Evolutionary conservation across 2,329 filamentous ascomycete species (phyloP).

Genomic region (Colletotrichum kahawae): DNA sequence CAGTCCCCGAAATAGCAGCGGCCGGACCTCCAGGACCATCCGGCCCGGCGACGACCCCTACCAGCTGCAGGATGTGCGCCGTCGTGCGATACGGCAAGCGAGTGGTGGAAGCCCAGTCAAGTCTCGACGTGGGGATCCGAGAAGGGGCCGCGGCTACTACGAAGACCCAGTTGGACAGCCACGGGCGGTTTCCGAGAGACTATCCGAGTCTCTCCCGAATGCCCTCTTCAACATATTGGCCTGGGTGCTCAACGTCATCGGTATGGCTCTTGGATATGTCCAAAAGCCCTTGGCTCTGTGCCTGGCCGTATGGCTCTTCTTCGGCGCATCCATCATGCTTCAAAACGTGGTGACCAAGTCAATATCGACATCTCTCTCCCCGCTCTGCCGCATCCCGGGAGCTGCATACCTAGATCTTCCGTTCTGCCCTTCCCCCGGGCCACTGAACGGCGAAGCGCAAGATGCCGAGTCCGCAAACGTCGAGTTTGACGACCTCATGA

Average conservation of each 20-base stretch:
- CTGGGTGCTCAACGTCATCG: slow-evolving; percentile 62
- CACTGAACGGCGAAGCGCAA: background rate
- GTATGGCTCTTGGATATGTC: slow-evolving; percentile 63
- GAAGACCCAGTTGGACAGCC: background rate
- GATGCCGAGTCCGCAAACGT: slow-evolving; percentile 37
- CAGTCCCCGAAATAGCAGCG: slow-evolving; percentile 39
- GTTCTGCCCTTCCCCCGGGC: slow-evolving; percentile 57
- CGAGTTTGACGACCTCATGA: slow-evolving; percentile 78
- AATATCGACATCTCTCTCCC: slow-evolving; percentile 66
- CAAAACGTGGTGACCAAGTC: slow-evolving; percentile 68
- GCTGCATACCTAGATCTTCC: slow-evolving; percentile 64
- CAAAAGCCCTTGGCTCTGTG: slow-evolving; percentile 69
- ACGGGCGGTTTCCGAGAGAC: slow-evolving; percentile 30
- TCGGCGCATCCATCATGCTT: slow-evolving; percentile 62
- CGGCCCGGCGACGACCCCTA: slow-evolving; percentile 31
- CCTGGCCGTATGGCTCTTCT: slow-evolving; percentile 65
- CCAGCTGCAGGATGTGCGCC: slow-evolving; percentile 30
- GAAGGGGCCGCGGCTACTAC: background rate
- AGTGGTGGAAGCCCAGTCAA: slow-evolving; percentile 29
- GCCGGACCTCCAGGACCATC: slow-evolving; percentile 37
- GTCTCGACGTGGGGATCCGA: slow-evolving; percentile 21
- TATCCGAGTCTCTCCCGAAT: slow-evolving; percentile 40
- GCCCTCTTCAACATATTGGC: slow-evolving; percentile 43
- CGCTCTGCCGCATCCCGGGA: slow-evolving; percentile 74
- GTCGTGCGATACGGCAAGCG: slow-evolving; percentile 25